phyloP scores from a whole-genome alignment of 1,284 basidiomycete genomes.

The Ustilago shanxiensis region DNA sequence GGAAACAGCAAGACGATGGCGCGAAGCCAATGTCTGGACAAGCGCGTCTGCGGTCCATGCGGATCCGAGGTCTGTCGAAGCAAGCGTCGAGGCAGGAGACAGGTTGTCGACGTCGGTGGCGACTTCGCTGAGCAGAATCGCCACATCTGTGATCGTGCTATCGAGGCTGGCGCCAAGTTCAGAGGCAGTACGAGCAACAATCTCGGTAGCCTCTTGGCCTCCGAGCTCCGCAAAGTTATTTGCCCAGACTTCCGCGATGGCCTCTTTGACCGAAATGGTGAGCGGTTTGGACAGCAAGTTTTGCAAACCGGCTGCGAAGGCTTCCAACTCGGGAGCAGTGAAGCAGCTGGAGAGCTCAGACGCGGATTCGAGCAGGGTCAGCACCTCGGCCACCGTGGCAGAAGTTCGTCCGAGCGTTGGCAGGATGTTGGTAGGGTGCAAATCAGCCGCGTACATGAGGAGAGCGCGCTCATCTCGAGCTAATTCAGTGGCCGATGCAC shows the following conservation, averaged over 20 bases:
- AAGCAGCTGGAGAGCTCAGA: constrained; percentile 38
- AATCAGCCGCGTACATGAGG: constrained; percentile 38
- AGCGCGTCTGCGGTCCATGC: constrained; percentile 42
- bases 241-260: constrained; percentile 38
- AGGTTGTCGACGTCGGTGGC: constrained; percentile 13
- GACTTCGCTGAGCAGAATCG: constrained; percentile 41
- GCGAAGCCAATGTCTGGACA: constrained; percentile 38
- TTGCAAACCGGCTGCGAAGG: constrained; percentile 39
- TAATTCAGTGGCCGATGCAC: constrained; percentile 5
- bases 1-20: constrained; percentile 35
- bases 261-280: constrained; percentile 47
- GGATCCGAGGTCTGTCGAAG: constrained; percentile 45
- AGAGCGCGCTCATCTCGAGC: constrained; percentile 33
- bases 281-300: constrained; percentile 37
- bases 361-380: constrained; percentile 41
- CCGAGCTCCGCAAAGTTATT: constrained; percentile 37
- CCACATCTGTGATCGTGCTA: constrained; percentile 38
- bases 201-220: constrained; percentile 30
- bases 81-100: constrained; percentile 10
- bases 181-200: constrained; percentile 21
- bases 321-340: constrained; percentile 41
- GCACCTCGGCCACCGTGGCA: constrained; percentile 46
- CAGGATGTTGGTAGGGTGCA: constrained; percentile 41
- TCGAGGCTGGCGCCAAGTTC: constrained; percentile 51
- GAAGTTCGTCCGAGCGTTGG: constrained; percentile 44